Base-by-base conservation (phyloP, 441 rosid species). In the Jatropha podagrica region DNA sequence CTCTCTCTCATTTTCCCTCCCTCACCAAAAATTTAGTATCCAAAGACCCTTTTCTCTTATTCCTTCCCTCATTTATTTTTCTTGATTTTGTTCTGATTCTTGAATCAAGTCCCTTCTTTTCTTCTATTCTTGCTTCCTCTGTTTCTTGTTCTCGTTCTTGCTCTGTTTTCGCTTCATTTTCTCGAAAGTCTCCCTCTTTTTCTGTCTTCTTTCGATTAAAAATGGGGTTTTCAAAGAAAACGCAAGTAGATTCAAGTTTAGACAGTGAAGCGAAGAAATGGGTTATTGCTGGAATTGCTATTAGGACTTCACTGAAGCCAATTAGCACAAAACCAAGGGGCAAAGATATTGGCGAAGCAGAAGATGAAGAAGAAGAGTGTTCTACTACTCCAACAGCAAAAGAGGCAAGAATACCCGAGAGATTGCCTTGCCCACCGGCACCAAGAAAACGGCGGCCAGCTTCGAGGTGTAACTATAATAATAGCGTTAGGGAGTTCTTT, bases 161-260 rank as follows among this genome's bases (percentile, higher is more conserved):
- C 44, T 62, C 26, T 32, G 48, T 56, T 58, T 5, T 32, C 32
- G 32, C 65, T 40, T 63, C 42, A 26, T 63, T 41, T 27, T 41
- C 54, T 62, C 37, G 27, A 65, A 69, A 69, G 32, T 12, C 27
- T 56, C 37, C 32, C 32, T 32, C 32, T 27, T 12, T 6, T 37
- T 69, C 49, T 1, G 17, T 62, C 37, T 8, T 26, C 18, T 40
- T 27, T 26, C 62, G 26, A 10, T n/a, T 3, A 4, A 60, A 77
- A 0, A 93, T 93, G 98, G 98, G 94, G 12, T 80, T 87, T 65
- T 89, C 97, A 2, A 90, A 92, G 84, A 94, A 90, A 76, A 42
- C 88, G 23, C 92, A 87, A 72, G 75, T 73, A 23, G 98, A 91
- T 11, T 80, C 88, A 4, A 84, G 82, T 11, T 71, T 86, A 63